Evolutionary conservation across 2,329 filamentous ascomycete genomes (phyloP).

Genomic region (Pseudogymnoascus sp.): DNA sequence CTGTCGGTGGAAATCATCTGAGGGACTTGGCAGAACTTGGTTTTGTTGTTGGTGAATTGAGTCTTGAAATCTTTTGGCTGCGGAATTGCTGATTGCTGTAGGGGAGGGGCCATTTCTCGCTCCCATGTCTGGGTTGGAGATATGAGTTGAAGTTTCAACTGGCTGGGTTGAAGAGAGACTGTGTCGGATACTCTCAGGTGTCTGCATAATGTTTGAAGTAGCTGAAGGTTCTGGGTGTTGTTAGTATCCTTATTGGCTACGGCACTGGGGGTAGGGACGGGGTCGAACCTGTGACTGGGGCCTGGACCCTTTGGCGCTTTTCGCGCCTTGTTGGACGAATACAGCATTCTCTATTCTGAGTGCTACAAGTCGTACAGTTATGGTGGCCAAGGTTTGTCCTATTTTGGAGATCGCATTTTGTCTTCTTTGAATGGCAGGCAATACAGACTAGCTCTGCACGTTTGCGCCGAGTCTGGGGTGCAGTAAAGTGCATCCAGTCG

Average conservation of each 20-base stretch:
- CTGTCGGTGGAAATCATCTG: neutral
- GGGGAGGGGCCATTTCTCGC: neutral
- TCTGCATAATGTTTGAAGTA: neutral
- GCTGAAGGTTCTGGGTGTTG: neutral
- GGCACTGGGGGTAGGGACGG: neutral
- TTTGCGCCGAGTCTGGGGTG: constrained; percentile 25
- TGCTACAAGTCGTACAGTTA: constrained; percentile 15
- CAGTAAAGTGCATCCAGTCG: constrained; percentile 29
- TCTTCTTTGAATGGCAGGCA: constrained; percentile 30
- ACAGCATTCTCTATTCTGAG: constrained; percentile 24
- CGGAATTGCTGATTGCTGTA: neutral
- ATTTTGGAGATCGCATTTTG: constrained; percentile 30
- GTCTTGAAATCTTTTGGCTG: neutral
- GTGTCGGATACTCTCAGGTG: neutral
- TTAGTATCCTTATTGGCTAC: neutral
- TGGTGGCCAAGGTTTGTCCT: neutral
- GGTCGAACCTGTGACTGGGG: neutral
- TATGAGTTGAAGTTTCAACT: neutral
- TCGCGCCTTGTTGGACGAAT: neutral
- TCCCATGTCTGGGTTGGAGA: neutral
- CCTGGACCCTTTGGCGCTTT: neutral
- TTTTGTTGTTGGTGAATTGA: neutral
- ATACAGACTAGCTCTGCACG: constrained; percentile 27
- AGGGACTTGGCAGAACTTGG: neutral
- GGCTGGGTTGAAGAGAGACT: neutral